Conservation (phyloP, 2,329 filamentous ascomycete species). For the Lachnellula cervina region DNA sequence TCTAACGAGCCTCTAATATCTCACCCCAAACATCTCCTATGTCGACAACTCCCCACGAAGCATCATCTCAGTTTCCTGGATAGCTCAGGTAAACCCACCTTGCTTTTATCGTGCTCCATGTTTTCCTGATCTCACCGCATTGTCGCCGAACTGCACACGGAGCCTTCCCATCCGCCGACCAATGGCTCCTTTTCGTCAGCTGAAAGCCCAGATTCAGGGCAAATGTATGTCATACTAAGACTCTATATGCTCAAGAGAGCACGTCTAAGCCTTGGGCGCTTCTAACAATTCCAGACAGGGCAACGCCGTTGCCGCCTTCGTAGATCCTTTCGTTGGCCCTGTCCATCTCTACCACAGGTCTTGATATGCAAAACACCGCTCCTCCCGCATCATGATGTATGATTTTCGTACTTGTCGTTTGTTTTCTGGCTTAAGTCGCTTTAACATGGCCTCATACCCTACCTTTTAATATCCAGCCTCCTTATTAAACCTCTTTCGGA, state of each 20-base stretch:
- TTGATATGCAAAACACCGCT: background rate
- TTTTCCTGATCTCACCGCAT: background rate
- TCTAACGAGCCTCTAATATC: slow-evolving; percentile 6
- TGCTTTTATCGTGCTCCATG: background rate
- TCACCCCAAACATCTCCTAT: background rate
- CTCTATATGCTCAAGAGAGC: too few relatives aligned
- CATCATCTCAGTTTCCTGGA: background rate
- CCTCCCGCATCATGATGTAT: background rate
- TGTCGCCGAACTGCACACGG: background rate
- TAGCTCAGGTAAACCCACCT: background rate
- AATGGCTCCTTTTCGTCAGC: background rate
- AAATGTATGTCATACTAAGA: too few relatives aligned
- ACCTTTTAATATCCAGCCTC: slow-evolving; percentile 12
- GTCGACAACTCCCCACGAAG: background rate
- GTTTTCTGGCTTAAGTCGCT: background rate
- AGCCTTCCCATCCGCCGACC: slow-evolving; percentile 8
- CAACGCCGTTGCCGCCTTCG: background rate
- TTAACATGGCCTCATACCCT: background rate
- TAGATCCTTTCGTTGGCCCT: background rate
- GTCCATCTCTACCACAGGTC: background rate
- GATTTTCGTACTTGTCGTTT: background rate
- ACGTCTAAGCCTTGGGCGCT: background rate
- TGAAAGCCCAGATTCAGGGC: background rate
- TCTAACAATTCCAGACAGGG: background rate
- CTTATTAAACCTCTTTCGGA: slow-evolving; percentile 12